Conservation (phyloP, 495 filamentous ascomycete species). For the Podospora pseudocomata region DNA sequence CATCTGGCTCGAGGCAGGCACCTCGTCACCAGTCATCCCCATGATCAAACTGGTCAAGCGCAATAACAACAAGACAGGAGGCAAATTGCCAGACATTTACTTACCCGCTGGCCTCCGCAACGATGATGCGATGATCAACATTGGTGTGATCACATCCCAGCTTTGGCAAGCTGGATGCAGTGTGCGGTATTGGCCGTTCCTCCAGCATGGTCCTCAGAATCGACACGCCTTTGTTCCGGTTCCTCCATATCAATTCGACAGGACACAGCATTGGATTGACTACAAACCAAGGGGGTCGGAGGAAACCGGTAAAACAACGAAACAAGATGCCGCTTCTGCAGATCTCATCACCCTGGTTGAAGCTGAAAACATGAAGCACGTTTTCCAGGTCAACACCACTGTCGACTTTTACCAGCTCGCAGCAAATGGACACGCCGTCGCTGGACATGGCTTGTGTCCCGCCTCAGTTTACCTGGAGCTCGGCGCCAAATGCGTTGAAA, state of each 20-base stretch:
- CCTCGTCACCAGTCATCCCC: slow-evolving; percentile 13
- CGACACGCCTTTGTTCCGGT: slow-evolving; percentile 31
- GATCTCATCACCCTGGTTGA: not conserved
- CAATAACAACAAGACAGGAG: not conserved
- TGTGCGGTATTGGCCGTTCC: slow-evolving; percentile 4
- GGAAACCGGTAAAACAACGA: too few species aligned
- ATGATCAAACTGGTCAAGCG: slow-evolving; percentile 17
- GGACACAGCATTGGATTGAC: slow-evolving; percentile 30
- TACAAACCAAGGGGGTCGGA: not conserved
- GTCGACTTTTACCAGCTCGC: slow-evolving; percentile 10
- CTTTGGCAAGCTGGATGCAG: slow-evolving; percentile 2
- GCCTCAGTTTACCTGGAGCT: slow-evolving; percentile 40
- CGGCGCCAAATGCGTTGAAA: slow-evolving; percentile 25
- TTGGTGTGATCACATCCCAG: not conserved
- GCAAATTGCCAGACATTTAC: slow-evolving; percentile 20
- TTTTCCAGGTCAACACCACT: slow-evolving; percentile 16
- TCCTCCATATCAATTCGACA: slow-evolving; percentile 56
- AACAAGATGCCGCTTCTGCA: too few species aligned
- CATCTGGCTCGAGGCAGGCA: slow-evolving; percentile 13
- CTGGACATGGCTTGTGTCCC: slow-evolving; percentile 28
- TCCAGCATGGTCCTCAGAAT: not conserved
- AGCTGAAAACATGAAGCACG: not conserved
- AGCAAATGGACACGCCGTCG: slow-evolving; percentile 28
- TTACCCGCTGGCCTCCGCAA: not conserved
- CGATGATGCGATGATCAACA: not conserved